These are phyloP conservation scores for Boletus rufocinnamomeus DNA, from an alignment of 768 basidiomycete species.

Conservation along the genomic window DNA sequence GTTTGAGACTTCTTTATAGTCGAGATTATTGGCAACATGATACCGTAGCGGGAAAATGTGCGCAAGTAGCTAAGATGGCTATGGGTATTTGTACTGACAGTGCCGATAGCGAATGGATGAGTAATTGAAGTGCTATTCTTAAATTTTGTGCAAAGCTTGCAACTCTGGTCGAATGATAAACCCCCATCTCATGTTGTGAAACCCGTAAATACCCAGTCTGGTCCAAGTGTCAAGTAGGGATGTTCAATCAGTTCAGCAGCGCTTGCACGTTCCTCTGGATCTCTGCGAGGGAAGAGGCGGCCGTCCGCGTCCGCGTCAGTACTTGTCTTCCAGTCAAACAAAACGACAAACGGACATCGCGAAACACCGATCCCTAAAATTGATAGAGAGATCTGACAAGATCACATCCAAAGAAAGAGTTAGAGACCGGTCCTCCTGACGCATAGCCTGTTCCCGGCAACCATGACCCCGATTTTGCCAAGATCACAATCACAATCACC, in stretches of 20 bases:
- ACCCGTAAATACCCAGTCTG: slow-evolving; percentile 69
- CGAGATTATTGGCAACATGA: no score
- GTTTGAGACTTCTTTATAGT: no score
- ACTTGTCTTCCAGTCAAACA: background rate
- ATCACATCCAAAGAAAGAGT: slow-evolving; percentile 79
- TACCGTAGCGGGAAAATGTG: no score
- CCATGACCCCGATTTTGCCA: background rate
- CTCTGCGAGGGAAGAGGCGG: slow-evolving; percentile 40
- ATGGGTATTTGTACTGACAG: no score
- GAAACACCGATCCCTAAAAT: slow-evolving; percentile 85
- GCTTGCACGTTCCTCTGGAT: slow-evolving; percentile 77
- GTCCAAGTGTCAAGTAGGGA: slow-evolving; percentile 67
- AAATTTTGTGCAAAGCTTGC: no score
- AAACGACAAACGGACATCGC: slow-evolving; percentile 52
- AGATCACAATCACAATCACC: background rate
- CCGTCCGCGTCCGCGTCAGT: background rate
- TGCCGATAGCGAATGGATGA: no score
- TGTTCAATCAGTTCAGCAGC: slow-evolving; percentile 76
- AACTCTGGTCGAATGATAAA: no score
- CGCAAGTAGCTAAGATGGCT: no score
- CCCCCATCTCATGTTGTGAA: slow-evolving; percentile 3
- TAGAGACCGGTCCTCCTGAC: slow-evolving; percentile 69
- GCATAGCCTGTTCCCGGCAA: slow-evolving; percentile 52
- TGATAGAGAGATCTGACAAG: slow-evolving; percentile 69
- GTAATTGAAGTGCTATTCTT: no score